Percentiles rank a stretch among this genome's conserved stretches.
phyloP scores from a whole-genome alignment of 257 asterid genomes.

The Plantago elongata region DNA sequence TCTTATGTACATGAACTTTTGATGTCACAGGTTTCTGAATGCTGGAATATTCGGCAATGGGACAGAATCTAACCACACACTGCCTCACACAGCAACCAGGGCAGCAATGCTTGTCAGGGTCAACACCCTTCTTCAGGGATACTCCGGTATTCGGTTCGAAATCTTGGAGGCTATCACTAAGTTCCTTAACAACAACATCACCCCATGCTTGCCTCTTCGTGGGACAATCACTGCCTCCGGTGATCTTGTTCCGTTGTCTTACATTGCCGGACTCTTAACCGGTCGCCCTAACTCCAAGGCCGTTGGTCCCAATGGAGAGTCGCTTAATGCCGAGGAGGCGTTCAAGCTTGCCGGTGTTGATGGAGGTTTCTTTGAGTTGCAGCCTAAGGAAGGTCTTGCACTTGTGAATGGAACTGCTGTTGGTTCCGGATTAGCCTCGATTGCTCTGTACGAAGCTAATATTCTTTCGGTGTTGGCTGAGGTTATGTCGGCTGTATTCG shows the following conservation, averaged over 20 bases:
- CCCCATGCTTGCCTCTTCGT: constrained; percentile 53
- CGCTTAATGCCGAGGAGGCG: constrained; percentile 38
- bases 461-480: constrained; percentile 34
- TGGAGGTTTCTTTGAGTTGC: constrained; percentile 45
- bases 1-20: neutral
- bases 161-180: constrained; percentile 49
- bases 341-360: constrained; percentile 39
- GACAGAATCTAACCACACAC: constrained; percentile 38
- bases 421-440: constrained; percentile 52
- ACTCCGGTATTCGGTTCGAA: constrained; percentile 56
- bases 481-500: constrained; percentile 48
- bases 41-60: constrained; percentile 52
- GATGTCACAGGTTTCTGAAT: constrained; percentile 35
- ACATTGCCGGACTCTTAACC: constrained; percentile 52
- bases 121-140: constrained; percentile 60
- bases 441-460: constrained; percentile 47
- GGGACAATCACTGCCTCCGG: constrained; percentile 62
- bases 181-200: constrained; percentile 44
- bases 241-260: constrained; percentile 52
- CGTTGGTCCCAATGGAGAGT: constrained; percentile 33
- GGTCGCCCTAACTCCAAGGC: constrained; percentile 56
- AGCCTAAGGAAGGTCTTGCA: constrained; percentile 57
- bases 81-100: constrained; percentile 47
- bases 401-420: constrained; percentile 58
- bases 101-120: constrained; percentile 55